These are phyloP conservation scores for Bifiguratus adelaidae DNA, from an alignment of 192 early-diverging fungal species.

Conservation along the genomic window DNA sequence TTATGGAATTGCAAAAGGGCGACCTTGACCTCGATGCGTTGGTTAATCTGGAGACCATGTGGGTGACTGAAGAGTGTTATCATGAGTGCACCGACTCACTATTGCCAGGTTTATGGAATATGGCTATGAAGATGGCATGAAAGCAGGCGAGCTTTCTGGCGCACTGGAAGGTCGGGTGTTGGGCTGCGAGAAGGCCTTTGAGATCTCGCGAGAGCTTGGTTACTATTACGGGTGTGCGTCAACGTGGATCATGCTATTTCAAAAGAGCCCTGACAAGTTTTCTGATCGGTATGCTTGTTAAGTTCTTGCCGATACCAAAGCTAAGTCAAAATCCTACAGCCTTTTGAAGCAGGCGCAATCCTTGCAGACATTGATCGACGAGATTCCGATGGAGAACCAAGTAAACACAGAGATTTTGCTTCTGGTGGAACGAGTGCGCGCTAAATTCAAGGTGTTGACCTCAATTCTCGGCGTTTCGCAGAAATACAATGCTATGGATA, in stretches of 20 bases:
- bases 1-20: too few species aligned
- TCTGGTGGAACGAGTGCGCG: slow-evolving; percentile 37
- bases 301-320: background rate
- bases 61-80: background rate
- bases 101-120: slow-evolving; percentile 37
- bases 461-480: slow-evolving; percentile 25
- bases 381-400: slow-evolving; percentile 37
- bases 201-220: slow-evolving; percentile 38
- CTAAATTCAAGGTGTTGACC: slow-evolving; percentile 34
- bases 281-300: slow-evolving; percentile 13
- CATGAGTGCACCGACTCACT: background rate
- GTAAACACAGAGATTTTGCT: slow-evolving; percentile 32
- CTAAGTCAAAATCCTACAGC: slow-evolving; percentile 7
- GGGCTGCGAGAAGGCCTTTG: slow-evolving; percentile 45
- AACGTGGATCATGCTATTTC: slow-evolving; percentile 33
- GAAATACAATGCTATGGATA: slow-evolving; percentile 8
- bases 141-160: slow-evolving; percentile 33
- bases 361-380: slow-evolving; percentile 21
- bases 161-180: slow-evolving; percentile 39
- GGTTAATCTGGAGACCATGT: slow-evolving; percentile 36
- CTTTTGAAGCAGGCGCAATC: slow-evolving; percentile 31
- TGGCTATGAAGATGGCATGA: slow-evolving; percentile 39
- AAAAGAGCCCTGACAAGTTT: slow-evolving; percentile 6
- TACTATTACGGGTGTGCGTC: slow-evolving; percentile 40
- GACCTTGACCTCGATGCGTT: slow-evolving; percentile 33